Conservation (phyloP, 2,329 filamentous ascomycete species). For the Monosporascus sp. region DNA sequence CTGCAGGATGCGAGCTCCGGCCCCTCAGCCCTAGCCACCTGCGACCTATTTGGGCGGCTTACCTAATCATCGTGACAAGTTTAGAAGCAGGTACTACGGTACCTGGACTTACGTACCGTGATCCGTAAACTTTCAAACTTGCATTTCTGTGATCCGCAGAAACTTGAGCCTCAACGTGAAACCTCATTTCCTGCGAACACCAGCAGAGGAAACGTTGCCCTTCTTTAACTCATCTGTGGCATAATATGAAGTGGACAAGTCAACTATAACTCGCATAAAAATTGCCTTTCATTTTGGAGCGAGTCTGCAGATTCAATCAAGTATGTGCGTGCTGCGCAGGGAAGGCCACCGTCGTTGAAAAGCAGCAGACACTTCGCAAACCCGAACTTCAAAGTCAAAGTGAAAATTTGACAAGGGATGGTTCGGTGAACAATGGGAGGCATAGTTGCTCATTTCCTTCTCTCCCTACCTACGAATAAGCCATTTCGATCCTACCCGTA, state of each 20-base stretch:
- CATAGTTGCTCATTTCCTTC: neutral
- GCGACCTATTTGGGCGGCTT: too few relatives aligned
- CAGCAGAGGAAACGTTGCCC: neutral
- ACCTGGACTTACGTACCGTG: too few relatives aligned
- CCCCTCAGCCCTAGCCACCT: too few relatives aligned
- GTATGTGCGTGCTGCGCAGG: neutral
- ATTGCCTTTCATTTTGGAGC: neutral
- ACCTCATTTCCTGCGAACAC: neutral
- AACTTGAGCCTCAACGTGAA: neutral
- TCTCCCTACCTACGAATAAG: neutral
- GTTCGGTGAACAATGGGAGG: neutral
- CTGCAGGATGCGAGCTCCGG: too few relatives aligned
- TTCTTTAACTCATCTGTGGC: too few relatives aligned
- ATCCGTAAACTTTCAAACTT: too few relatives aligned
- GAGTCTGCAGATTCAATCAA: neutral
- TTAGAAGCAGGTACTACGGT: too few relatives aligned
- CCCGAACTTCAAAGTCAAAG: neutral
- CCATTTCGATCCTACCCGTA: neutral
- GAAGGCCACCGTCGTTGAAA: neutral
- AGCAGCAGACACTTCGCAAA: neutral
- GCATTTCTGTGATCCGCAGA: neutral
- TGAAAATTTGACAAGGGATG: neutral
- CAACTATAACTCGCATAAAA: too few relatives aligned
- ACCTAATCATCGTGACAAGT: too few relatives aligned
- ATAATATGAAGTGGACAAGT: too few relatives aligned